Base-by-base conservation (phyloP, 1,139 yeast genomes). In the Candida pseudoviswanathii region DNA sequence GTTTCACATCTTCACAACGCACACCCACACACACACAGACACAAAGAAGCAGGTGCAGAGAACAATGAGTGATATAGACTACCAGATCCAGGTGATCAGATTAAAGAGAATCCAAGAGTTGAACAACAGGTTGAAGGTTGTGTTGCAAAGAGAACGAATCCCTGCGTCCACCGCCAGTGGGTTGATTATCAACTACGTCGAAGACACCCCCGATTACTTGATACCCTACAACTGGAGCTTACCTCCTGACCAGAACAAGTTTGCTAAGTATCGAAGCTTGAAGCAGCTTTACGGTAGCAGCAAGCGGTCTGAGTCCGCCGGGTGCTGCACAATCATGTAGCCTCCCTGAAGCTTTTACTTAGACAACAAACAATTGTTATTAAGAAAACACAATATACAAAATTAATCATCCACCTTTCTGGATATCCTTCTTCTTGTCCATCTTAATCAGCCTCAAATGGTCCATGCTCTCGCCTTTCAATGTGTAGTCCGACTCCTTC, bases 141-240 rank as follows among this genome's bases (percentile, higher is more conserved):
- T 84, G 46, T 65, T 88, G 42, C 63, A 75, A 6, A 68, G 82
- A 49, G 85, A 85, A 6, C 68, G 95, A 51, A 81, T 85, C 7
- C 82, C 85, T 36, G 88, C 90, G 3, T 85, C 90, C 16, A 81
- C 81, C 55, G 88, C 90, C 5, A 81, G 88, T 40, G 67, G 78
- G 40, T 58, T 66, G 68, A 59, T 75, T 65, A 54, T 75, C 59
- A 73, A 78, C 50, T 77, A 75, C 51, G 70, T 78, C 4, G 68
- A 75, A 40, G 73, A 70, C 30, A 73, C 77, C 11, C 80, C 78
- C 26, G 89, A 83, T 58, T 81, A 77, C 56, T 66, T 80, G 32
- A 60, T 82, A 7, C 83, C 86, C 0, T 73, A 71, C 27, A 50
- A 80, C 3, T 82, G 86, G 82, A 70, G 70, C 48, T 64, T 80